Base-by-base conservation (phyloP, 345 rosid genomes). In the Dipteronia dyeriana region DNA sequence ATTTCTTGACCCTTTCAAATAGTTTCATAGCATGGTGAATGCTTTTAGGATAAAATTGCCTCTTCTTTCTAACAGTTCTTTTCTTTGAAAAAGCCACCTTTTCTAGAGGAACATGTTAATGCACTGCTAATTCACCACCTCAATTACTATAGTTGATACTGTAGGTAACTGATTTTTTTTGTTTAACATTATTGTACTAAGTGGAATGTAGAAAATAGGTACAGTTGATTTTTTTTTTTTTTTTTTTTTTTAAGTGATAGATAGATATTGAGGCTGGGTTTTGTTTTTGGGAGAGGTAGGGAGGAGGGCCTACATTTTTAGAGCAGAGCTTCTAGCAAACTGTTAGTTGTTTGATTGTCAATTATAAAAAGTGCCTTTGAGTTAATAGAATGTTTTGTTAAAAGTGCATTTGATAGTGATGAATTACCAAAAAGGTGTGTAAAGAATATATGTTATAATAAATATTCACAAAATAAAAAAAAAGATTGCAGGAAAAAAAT, bases 1-100 rank as follows among this genome's bases (percentile, higher is more conserved):
- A 82, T 75, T 73, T 75, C 73, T 29, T 76, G 20, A 68, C 59
- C 61, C 73, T 64, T 57, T 17, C 62, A 10, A 68, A 51, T 70
- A 63, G 47, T 60, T 29, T 26, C 22, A 9, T n/a, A 45, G 63
- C 34, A 41, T n/a, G 23, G 38, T 71, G 71, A 61, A 75, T 61
- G 17, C 19, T 29, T 75, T 57, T 56, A 23, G 19, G 9, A 63
- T 74, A 10, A 1, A 45, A 31, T 12, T 26, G 11, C 41, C 25
- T 23, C 45, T 63, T 29, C 47, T 61, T 73, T 53, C 39, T 41
- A 25, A 43, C 8, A 41, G 39, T 61, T 61, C 39, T 25, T 11
- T 22, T 73, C 10, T 2, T 19, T 4, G n/a, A 16, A 61, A 19
- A 38, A 25, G 23, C 23, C 22, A 22, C 45, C 22, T 31, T 60